Base-by-base conservation (phyloP, 2,329 filamentous ascomycete species). In the Fusarium udum region DNA sequence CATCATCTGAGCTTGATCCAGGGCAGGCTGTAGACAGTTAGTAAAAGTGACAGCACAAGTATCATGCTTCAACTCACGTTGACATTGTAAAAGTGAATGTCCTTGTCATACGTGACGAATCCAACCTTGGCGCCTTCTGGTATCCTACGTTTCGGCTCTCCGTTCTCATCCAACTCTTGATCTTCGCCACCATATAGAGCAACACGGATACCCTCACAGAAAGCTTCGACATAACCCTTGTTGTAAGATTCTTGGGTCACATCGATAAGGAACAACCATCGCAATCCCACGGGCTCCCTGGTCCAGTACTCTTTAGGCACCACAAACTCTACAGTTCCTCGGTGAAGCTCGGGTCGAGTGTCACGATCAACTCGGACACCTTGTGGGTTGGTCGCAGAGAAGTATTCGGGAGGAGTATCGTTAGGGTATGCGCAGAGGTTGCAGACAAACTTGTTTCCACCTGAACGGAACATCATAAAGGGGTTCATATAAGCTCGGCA, bases 231-330 rank as follows among this genome's bases (percentile, higher is more conserved):
- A 79, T 97, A 97, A 0, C 95, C 95, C 80, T 95, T 94, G 80
- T 95, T 97, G 73, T 93, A 92, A 3, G 95, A 91, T 82, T 98
- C 95, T 75, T 97, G 94, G 9, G 94, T 96, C 45, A 97, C 95
- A 82, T 99, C 96, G 64, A 99, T 93, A 72, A 98, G 82, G 82
- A 99, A 99, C 16, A 99, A 85, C 89, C 92, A 97, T 67, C 92
- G 91, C 77, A 98, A 82, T 31, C 94, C 95, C 20, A 96, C 93
- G 1, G 96, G 96, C 80, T 97, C 92, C 82, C 95, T 96, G 31
- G 94, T 95, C 94, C 95, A 99, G 84, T 99, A 99, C 84, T 99
- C 96, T 84, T 98, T 98, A 22, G 96, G 96, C 20, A 99, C 97
- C 68, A 96, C 87, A 80, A 97, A 99, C 80, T 99, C 96, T 51